Evolutionary conservation across 2,329 filamentous ascomycete genomes (phyloP), one percentile per base, ranked within the genome.

Genomic region (Metarhizium album): DNA sequence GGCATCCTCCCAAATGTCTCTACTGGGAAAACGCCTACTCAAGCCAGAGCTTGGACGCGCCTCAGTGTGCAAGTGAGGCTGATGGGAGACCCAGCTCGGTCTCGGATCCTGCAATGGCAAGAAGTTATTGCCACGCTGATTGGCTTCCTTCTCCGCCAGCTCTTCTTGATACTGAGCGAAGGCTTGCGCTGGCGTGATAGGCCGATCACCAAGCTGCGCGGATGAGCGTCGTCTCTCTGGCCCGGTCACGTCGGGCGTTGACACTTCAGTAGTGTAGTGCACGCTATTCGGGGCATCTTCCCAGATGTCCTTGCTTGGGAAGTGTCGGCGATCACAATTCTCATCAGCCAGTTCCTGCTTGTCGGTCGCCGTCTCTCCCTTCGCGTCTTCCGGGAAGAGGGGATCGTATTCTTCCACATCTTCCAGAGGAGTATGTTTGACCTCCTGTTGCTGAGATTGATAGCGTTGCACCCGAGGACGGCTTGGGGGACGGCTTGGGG

Each of bases 281-380:
- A 88, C 75, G 67, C 90, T 95, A 62, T 83, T 86, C 3, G 94
- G 93, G 0, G 89, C 85, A 65, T 98, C 94, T 70, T 98, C 93
- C 93, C 93, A 98, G 40, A 97, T 81, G 64, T 98, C 93, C 65
- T 90, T 86, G 66, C 90, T 96, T 1, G 93, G 93, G 68, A 98
- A 98, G 54, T 78, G 68, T 53, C 85, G 84, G 55, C 81, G 79
- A 54, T 76, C 71, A 56, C 80, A 74, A 55, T 75, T 75, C 47
- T 74, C 70, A 23, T 64, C 63, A 42, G 65, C 63, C 45, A 62
- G 50, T 38, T 70, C 60, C 37, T 54, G 46, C 14, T 52, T 43
- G 9, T 45, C 33, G 24, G 48, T 52, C 8, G 65, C 60, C 31
- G 65, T 63, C 18, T 70, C 64, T 49, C 76, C 71, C 51, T 81